Evolutionary conservation across 495 filamentous ascomycete species (phyloP), one percentile per base, ranked within the genome.

Genomic region (Penicillium samsonianum): DNA sequence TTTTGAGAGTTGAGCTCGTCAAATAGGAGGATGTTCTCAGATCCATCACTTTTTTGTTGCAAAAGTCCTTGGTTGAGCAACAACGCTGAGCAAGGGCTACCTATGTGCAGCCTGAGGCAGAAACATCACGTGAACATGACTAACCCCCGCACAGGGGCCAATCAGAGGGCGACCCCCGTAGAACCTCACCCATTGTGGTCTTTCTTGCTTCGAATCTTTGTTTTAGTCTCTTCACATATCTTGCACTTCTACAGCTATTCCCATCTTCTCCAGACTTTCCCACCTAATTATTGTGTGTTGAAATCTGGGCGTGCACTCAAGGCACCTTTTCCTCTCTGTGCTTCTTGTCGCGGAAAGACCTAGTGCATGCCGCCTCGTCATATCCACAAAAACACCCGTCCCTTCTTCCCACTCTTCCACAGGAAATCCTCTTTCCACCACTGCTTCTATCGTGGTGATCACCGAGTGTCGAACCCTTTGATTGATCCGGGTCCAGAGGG

Each of bases 311-410:
- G 60, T 71, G 65, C 62, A 65, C 59, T 51, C 44, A 60, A 68
- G 67, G 62, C 64, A 60, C 65, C 62, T 63, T 65, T 63, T 62
- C 61, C 62, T 64, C 58, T 65, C 61, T 59, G 58, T 61, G 63
- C 50, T 52, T 66, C 58, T 50, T 37, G 51, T 60, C 57, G 62
- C 67, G 67, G 62, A 66, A 68, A 65, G 62, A 72, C 61, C 58
- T 70, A 67, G 68, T 72, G 70, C 68, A 72, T 72, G 70, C 65
- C 67, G 68, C 70, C 68, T 73, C 50, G 50, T 53, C 69, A 73
- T 71, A 71, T 73, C 68, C 69, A 72, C 69, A 73, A 72, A 71
- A 70, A 72, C 71, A 72, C 60, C 71, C 61, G 67, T 70, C 60
- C 59, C 50, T 64, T 73, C 63, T 54, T 55, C 60, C 61, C 53